Base-by-base conservation (phyloP, 2,329 filamentous ascomycete genomes). In the Knoxdaviesia proteae region DNA sequence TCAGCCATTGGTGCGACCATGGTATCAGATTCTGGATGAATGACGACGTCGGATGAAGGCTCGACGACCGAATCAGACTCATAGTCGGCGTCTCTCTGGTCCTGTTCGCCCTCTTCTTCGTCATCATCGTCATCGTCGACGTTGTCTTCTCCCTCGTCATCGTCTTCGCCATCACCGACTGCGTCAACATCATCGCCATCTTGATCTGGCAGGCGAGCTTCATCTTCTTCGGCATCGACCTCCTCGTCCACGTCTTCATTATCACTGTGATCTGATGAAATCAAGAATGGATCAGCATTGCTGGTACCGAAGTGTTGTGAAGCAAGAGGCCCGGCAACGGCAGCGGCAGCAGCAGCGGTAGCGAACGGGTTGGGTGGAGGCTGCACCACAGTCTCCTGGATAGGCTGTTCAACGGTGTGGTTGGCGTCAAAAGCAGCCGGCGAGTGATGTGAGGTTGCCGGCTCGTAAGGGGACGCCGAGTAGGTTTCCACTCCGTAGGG, bases 131-230 rank as follows among this genome's bases (percentile, higher is more conserved):
- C 46, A 31, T 54, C 49, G 5, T 52, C 49, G 10, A 51, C 46
- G 6, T 56, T 51, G 33, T 47, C 45, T 20, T 56, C 49, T 6
- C 47, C 47, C 37, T 50, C 49, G 10, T 58, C 52, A 32, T 49
- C 47, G 29, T 52, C 48, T n/a, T 59, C 56, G 11, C 57, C 58
- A 30, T 60, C 57, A 39, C 51, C 50, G 32, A 48, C 50, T 9
- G 51, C 52, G 29, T 39, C 38, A 10, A 5, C 3, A 20, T 32
- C 20, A 6, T 32, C 7, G 32, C 7, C 9, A 32, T 32, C 4
- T 10, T 8, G 30, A 10, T 5, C 38, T 39, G 10, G 7, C 36
- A 6, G 3, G 7, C 11, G 38, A 2, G 38, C 31, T 8, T 50
- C 29, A 51, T 48, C 6, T 54, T 53, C 20, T 54, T 56, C 31